Percentiles rank a stretch among this genome's conserved stretches.
These are phyloP conservation scores for Alternaria hordeiaustralica DNA, from an alignment of 2,329 filamentous ascomycete genomes.

Conservation along the genomic window DNA sequence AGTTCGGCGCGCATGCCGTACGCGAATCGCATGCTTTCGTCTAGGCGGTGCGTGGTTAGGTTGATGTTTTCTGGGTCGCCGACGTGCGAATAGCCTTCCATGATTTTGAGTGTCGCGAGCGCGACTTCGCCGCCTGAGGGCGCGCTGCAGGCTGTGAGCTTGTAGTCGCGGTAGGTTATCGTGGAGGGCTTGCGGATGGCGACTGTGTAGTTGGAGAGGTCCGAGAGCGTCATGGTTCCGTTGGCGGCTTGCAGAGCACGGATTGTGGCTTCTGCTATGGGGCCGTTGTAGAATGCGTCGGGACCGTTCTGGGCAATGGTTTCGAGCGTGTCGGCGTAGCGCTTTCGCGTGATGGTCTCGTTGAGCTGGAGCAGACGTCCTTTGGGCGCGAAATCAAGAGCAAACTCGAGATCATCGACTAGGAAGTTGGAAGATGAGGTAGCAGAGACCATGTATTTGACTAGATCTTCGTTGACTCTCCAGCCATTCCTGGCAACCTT, in stretches of 20 bases:
- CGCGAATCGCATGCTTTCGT: constrained; percentile 88
- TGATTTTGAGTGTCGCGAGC: constrained; percentile 78
- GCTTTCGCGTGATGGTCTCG: constrained; percentile 78
- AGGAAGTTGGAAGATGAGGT: constrained; percentile 68
- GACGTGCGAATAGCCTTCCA: constrained; percentile 76
- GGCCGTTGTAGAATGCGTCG: constrained; percentile 75
- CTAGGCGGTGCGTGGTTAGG: constrained; percentile 79
- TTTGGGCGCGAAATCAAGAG: constrained; percentile 85
- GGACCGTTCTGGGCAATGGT: constrained; percentile 75
- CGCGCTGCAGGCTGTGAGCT: constrained; percentile 71
- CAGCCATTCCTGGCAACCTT: constrained; percentile 67
- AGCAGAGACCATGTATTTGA: constrained; percentile 71
- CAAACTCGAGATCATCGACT: constrained; percentile 77
- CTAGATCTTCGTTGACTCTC: constrained; percentile 72
- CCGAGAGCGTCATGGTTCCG: constrained; percentile 84
- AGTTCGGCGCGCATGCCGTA: constrained; percentile 79
- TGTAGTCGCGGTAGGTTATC: constrained; percentile 67
- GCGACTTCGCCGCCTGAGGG: constrained; percentile 81
- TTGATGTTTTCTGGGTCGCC: constrained; percentile 64
- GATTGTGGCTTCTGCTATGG: constrained; percentile 77
- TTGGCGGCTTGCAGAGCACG: constrained; percentile 69
- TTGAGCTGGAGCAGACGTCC: constrained; percentile 74
- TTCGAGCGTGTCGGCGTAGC: constrained; percentile 82
- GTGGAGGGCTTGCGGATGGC: constrained; percentile 66
- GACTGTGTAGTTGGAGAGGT: constrained; percentile 77